phyloP scores from a whole-genome alignment of 2,329 filamentous ascomycete genomes.

The Pseudogymnoascus sp. region DNA sequence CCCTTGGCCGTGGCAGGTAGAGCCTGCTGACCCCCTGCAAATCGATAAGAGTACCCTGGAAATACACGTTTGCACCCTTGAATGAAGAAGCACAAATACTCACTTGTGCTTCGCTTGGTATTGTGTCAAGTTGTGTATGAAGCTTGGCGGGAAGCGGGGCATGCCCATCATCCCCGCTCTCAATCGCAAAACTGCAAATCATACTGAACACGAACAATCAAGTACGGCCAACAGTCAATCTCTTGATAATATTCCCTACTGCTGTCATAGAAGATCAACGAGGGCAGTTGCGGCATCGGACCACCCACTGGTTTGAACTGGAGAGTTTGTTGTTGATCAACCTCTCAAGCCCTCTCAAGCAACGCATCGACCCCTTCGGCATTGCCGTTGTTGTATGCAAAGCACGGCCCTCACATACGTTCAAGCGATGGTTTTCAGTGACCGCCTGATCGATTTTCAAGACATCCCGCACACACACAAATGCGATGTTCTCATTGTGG shows the following conservation, averaged over 20 bases:
- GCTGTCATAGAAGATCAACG: not conserved
- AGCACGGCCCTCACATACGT: not conserved
- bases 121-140: slow-evolving; percentile 7
- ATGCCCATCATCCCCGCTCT: not conserved
- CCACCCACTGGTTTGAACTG: not conserved
- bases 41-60: not conserved
- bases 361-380: not conserved
- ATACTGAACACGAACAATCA: not conserved
- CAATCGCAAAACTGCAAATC: not conserved
- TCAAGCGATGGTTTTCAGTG: not conserved
- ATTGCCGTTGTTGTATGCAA: not conserved
- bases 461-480: not conserved
- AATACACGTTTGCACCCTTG: not conserved
- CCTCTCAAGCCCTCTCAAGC: not conserved
- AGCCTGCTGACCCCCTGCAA: not conserved
- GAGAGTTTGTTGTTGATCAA: not conserved
- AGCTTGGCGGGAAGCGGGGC: not conserved
- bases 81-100: not conserved
- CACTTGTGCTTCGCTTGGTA: not conserved
- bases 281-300: not conserved
- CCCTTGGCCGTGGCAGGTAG: not conserved
- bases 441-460: not conserved
- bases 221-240: not conserved
- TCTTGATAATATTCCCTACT: not conserved
- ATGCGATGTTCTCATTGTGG: not conserved